Evolutionary conservation across 2,329 filamentous ascomycete genomes (phyloP), one percentile per base, ranked within the genome.

Genomic region (Gaeumannomyces tritici): DNA sequence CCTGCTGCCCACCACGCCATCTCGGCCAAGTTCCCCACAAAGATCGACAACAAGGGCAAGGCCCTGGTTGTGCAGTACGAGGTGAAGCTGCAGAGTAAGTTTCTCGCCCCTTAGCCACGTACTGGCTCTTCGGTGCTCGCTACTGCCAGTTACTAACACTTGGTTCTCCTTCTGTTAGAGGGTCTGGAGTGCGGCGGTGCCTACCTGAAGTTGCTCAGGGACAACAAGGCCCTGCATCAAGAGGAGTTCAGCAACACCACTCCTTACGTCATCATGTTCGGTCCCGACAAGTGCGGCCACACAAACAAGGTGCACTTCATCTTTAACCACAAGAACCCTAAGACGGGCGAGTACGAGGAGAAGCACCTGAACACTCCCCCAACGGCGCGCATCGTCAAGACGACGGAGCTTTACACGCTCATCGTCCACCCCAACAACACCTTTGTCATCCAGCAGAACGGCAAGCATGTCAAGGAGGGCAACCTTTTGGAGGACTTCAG

Each of bases 241-340:
- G 93, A 98, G 68, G 95, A 99, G 82, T 99, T 99, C 83, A 91
- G 90, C 77, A 98, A 99, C 80, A 87, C 89, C 65, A 96, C 93
- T 56, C 95, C 95, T 59, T 99, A 99, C 75, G 90, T 99, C 70
- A 96, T 99, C 84, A 99, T 99, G 95, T 99, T 99, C 75, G 95
- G 95, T 69, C 95, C 95, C 71, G 95, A 99, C 83, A 98, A 98
- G 89, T 99, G 95, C 77, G 95, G 95, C 77, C 86, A 91, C 75
- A 98, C 91, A 78, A 99, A 99, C 89, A 98, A 98, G 89, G 90
- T 96, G 61, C 84, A 87, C 79, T 96, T 99, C 82, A 99, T 99
- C 78, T 96, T 99, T 87, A 95, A 96, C 80, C 95, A 99, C 89
- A 99, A 98, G 90, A 99, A 98, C 87, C 95, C 95, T 75, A 97